These are phyloP conservation scores for Kwoniella dejecticola DNA, from an alignment of 768 basidiomycete genomes.

Conservation along the genomic window DNA sequence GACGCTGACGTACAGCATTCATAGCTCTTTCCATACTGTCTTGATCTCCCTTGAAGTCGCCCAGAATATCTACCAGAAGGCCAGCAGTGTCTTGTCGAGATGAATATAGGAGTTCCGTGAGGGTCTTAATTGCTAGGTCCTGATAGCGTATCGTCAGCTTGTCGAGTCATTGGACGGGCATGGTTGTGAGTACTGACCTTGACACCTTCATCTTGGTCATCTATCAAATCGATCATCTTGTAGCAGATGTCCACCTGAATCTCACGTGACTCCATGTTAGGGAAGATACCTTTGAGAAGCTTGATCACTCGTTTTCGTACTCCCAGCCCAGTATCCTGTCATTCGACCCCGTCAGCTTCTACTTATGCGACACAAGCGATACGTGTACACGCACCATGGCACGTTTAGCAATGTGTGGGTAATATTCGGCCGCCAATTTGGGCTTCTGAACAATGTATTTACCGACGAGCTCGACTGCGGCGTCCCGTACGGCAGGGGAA, in stretches of 20 bases:
- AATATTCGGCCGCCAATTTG: slow-evolving; percentile 85
- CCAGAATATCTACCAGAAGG: slow-evolving; percentile 82
- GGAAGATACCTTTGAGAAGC: slow-evolving; percentile 79
- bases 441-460: slow-evolving; percentile 91
- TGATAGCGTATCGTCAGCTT: slow-evolving; percentile 30
- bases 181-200: slow-evolving; percentile 59
- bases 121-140: slow-evolving; percentile 83
- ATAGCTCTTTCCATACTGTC: slow-evolving; percentile 82
- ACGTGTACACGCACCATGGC: slow-evolving; percentile 69
- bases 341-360: background rate
- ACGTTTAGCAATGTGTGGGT: slow-evolving; percentile 80
- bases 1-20: slow-evolving; percentile 60
- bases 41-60: slow-evolving; percentile 77
- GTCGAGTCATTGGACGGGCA: background rate
- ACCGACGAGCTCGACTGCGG: slow-evolving; percentile 95
- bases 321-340: slow-evolving; percentile 88
- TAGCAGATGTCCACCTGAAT: slow-evolving; percentile 78
- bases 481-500: slow-evolving; percentile 93
- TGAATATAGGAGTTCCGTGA: slow-evolving; percentile 87
- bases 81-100: slow-evolving; percentile 60
- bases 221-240: slow-evolving; percentile 76
- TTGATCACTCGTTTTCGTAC: slow-evolving; percentile 97
- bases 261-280: slow-evolving; percentile 63
- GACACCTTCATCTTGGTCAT: slow-evolving; percentile 92
- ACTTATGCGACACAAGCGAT: background rate